Evolutionary conservation across 441 rosid species (phyloP).

Genomic region (Cnidoscolus chayamansa): DNA sequence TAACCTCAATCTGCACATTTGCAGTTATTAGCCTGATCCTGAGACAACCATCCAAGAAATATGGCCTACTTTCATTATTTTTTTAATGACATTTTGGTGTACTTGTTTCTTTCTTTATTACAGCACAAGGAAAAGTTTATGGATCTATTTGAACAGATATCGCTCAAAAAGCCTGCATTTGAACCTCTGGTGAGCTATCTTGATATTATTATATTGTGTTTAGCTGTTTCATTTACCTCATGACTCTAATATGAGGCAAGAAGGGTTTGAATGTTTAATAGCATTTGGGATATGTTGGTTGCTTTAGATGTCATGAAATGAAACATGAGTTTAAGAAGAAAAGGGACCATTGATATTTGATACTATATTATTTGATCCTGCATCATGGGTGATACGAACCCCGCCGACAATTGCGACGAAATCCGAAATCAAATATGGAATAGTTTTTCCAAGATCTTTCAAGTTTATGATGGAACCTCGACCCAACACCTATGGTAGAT

Average conservation of each 20-base stretch:
- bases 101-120: slow-evolving; percentile 9
- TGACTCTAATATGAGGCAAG: not conserved
- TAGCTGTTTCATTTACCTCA: not conserved
- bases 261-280: not conserved
- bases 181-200: slow-evolving; percentile 48
- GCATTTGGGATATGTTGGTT: not conserved
- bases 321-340: not conserved
- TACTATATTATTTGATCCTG: not conserved
- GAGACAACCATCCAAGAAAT: not conserved
- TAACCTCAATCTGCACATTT: not conserved
- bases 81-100: not conserved
- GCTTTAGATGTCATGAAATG: not conserved
- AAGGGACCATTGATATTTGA: not conserved
- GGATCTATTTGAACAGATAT: slow-evolving; percentile 46
- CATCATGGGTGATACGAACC: too few relatives aligned
- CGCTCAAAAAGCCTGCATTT: slow-evolving; percentile 52
- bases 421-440: too few relatives aligned
- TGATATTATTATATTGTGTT: not conserved
- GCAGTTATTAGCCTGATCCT: not conserved
- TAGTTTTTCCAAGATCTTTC: too few relatives aligned
- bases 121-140: slow-evolving; percentile 57
- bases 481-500: too few relatives aligned
- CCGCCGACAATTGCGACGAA: too few relatives aligned
- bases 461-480: too few relatives aligned
- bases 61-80: not conserved